Conservation (phyloP, 805 yeast species). For the Nadsonia fulvescens region DNA sequence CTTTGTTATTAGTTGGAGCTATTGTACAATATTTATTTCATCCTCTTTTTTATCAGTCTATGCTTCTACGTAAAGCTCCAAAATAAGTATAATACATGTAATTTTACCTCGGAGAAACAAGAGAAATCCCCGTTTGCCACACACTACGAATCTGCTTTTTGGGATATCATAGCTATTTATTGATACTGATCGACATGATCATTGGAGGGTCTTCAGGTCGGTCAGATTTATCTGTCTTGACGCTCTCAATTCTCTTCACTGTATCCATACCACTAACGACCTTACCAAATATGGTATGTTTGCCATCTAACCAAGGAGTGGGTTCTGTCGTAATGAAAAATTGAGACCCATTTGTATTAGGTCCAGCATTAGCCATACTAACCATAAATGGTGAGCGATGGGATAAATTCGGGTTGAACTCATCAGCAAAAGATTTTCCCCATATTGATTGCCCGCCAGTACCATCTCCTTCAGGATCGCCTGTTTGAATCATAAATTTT, state of each 20-base stretch:
- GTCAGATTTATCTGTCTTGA: conserved; percentile 29
- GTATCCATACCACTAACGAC: conserved; percentile 32
- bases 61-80: too few relatives aligned
- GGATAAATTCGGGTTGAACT: conserved; percentile 24
- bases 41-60: too few relatives aligned
- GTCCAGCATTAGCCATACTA: conserved; percentile 47
- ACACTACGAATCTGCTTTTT: too few relatives aligned
- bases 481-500: conserved; percentile 43
- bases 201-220: conserved; percentile 24
- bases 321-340: conserved; percentile 41
- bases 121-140: too few relatives aligned
- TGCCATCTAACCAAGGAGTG: conserved; percentile 35
- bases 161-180: too few relatives aligned
- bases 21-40: too few relatives aligned
- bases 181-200: too few relatives aligned
- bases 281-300: conserved; percentile 40
- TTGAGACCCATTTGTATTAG: conserved; percentile 41
- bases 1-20: too few relatives aligned
- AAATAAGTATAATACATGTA: too few relatives aligned
- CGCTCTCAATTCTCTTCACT: conserved; percentile 30
- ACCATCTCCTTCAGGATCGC: conserved; percentile 32
- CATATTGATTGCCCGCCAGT: conserved; percentile 24
- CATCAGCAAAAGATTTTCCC: conserved; percentile 27
- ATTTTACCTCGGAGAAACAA: too few relatives aligned
- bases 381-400: conserved; percentile 37